These are phyloP conservation scores for Aegilops umbellulata DNA, from an alignment of 176 grass and related monocot genomes.

Conservation along the genomic window DNA sequence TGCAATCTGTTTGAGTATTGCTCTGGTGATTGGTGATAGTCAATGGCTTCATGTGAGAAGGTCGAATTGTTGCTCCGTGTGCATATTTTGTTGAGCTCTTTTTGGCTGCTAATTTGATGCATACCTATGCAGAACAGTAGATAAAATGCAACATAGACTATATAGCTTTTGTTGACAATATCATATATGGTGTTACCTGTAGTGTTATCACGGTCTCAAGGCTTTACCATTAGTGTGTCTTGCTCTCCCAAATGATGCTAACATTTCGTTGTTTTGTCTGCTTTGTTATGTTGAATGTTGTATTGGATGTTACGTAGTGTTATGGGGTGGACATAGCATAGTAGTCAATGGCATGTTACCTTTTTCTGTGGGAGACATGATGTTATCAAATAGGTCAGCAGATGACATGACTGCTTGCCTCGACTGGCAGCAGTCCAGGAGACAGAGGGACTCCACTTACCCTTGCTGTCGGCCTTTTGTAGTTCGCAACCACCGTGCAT, in stretches of 20 bases:
- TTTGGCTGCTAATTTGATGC: not conserved
- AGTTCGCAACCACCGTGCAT: not conserved
- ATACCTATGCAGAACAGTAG: not conserved
- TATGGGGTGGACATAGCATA: not conserved
- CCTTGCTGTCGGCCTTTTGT: not conserved
- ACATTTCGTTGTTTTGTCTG: not conserved
- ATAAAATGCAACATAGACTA: slow-evolving; percentile 1
- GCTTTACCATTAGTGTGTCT: not conserved
- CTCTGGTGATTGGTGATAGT: not conserved
- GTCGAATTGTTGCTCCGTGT: not conserved
- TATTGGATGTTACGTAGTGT: not conserved
- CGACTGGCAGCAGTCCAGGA: not conserved
- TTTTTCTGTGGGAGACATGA: too few relatives aligned
- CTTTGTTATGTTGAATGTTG: not conserved
- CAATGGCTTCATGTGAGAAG: slow-evolving; percentile 6
- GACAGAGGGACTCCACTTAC: not conserved
- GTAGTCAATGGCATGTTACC: not conserved
- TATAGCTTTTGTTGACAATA: not conserved
- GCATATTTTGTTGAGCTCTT: not conserved
- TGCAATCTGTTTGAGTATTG: not conserved
- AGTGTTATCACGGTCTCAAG: not conserved
- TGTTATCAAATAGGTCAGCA: not conserved
- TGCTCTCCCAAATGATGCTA: not conserved
- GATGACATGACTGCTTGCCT: not conserved
- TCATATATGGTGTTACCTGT: not conserved